These are phyloP conservation scores for Pleurotus sapidus DNA, from an alignment of 768 basidiomycete species.

Conservation along the genomic window DNA sequence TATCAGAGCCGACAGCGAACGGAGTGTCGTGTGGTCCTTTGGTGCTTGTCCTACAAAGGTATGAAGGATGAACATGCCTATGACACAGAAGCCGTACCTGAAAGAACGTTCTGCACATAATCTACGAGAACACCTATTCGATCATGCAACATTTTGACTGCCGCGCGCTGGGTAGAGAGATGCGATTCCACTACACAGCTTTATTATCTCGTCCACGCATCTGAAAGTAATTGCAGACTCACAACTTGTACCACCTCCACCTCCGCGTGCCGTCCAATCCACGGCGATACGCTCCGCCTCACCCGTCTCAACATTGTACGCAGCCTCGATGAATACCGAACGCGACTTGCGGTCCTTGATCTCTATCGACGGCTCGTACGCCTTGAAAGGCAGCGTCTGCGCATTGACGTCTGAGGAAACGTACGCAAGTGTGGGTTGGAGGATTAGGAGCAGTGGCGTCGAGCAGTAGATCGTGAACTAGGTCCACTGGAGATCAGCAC, in stretches of 20 bases:
- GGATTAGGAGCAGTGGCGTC: slow-evolving; percentile 83
- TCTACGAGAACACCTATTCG: slow-evolving; percentile 83
- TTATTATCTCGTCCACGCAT: no score
- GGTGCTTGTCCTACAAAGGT: slow-evolving; percentile 55
- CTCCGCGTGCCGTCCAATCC: slow-evolving; percentile 89
- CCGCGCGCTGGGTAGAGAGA: slow-evolving; percentile 88
- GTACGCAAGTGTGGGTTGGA: slow-evolving; percentile 51
- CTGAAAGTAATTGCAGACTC: slow-evolving; percentile 23
- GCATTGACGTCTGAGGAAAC: slow-evolving; percentile 51
- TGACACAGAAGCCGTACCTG: slow-evolving; percentile 45
- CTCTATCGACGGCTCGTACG: slow-evolving; percentile 92
- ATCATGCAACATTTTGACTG: slow-evolving; percentile 95
- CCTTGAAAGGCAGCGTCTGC: slow-evolving; percentile 83
- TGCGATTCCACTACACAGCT: slow-evolving; percentile 75
- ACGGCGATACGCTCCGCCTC: slow-evolving; percentile 99
- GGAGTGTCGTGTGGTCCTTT: slow-evolving; percentile 77
- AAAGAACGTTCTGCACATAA: slow-evolving; percentile 77
- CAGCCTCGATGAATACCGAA: slow-evolving; percentile 79
- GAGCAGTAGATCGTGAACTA: slow-evolving; percentile 87
- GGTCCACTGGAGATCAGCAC: neutral
- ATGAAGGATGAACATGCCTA: neutral
- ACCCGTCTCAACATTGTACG: slow-evolving; percentile 92
- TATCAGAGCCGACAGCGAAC: slow-evolving; percentile 82
- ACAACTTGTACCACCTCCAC: slow-evolving; percentile 80
- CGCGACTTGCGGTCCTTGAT: slow-evolving; percentile 75